Evolutionary conservation across 805 yeast genomes (phyloP).

Genomic region (Candida railenensis): DNA sequence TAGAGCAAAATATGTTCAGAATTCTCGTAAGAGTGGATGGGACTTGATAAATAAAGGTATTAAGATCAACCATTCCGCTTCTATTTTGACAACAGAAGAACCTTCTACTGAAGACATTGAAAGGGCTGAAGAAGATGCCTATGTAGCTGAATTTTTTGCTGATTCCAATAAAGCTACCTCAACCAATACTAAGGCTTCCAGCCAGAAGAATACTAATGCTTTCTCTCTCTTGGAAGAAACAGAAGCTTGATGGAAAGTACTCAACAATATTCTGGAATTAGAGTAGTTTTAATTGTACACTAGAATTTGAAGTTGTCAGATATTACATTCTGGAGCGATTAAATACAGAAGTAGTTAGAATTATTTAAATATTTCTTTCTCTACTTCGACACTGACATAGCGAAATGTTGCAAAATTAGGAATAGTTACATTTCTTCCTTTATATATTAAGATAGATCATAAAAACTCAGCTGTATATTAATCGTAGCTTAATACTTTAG

Average conservation of each 20-base stretch:
- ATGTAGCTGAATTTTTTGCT: slow-evolving; percentile 30
- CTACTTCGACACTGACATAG: too few relatives aligned
- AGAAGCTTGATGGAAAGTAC: slow-evolving; percentile 22
- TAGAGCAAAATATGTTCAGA: slow-evolving; percentile 61
- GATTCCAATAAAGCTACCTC: slow-evolving; percentile 10
- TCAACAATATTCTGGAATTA: not conserved
- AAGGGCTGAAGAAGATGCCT: slow-evolving; percentile 35
- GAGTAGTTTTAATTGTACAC: not conserved
- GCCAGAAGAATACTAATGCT: slow-evolving; percentile 16
- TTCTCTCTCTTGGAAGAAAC: slow-evolving; percentile 40
- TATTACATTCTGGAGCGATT: too few relatives aligned
- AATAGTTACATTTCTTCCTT: too few relatives aligned
- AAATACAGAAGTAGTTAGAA: too few relatives aligned
- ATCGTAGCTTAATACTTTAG: too few relatives aligned
- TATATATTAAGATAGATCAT: too few relatives aligned
- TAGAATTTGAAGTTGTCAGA: not conserved
- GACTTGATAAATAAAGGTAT: slow-evolving; percentile 59
- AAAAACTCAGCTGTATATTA: too few relatives aligned
- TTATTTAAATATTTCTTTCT: too few relatives aligned
- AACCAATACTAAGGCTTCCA: slow-evolving; percentile 11
- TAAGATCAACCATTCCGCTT: slow-evolving; percentile 17
- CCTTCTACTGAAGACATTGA: slow-evolving; percentile 24
- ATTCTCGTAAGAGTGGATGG: slow-evolving; percentile 70
- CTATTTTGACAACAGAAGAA: slow-evolving; percentile 8
- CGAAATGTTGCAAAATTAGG: too few relatives aligned